Evolutionary conservation across 75 land plant genomes (phyloP).

Genomic region (Cryptomeria japonica): DNA sequence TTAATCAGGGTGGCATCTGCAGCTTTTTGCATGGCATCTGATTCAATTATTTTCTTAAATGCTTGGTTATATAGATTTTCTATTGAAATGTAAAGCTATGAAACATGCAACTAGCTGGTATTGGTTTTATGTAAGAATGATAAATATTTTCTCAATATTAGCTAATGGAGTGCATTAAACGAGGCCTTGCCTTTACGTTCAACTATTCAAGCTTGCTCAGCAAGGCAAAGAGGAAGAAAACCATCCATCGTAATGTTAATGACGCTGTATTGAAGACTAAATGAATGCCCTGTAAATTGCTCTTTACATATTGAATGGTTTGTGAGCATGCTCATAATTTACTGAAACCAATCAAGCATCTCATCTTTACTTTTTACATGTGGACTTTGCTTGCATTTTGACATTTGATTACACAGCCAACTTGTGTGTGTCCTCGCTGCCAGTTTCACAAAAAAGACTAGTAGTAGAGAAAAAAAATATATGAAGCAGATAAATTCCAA

Average conservation of each 20-base stretch:
- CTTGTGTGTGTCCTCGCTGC: neutral
- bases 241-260: neutral
- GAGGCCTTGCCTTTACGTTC: neutral
- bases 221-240: neutral
- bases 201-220: neutral
- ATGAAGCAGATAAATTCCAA: no score
- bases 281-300: no score
- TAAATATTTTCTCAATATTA: neutral
- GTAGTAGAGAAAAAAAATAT: no score
- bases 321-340: neutral
- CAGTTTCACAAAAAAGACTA: neutral
- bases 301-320: neutral
- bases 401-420: neutral
- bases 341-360: neutral
- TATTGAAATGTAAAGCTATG: neutral
- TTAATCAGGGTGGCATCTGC: no score
- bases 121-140: neutral
- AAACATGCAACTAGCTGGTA: neutral
- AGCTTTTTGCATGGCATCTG: no score
- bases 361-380: neutral
- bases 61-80: neutral
- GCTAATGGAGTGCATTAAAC: neutral
- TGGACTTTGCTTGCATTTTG: neutral
- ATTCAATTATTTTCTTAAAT: neutral
- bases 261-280: neutral